phyloP scores from a whole-genome alignment of 495 filamentous ascomycete species.

The Barbatosphaeria neglecta region DNA sequence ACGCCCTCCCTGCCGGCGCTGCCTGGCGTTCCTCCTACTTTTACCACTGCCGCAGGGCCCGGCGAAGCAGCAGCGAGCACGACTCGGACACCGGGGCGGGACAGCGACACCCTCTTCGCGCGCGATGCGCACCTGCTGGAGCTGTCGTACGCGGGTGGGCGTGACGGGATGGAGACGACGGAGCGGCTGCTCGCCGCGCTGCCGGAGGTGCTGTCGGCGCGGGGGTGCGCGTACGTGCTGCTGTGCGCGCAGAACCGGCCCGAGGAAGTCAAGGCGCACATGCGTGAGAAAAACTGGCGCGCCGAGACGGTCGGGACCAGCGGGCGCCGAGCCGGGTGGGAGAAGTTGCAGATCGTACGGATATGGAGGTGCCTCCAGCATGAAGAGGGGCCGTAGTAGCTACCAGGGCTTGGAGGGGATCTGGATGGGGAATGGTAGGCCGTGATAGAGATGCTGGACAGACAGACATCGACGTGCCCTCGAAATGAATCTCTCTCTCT shows the following conservation, averaged over 20 bases:
- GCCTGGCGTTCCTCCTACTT: too few species aligned
- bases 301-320: conserved; percentile 73
- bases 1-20: conserved; percentile 54
- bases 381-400: too few species aligned
- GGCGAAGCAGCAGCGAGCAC: neutral
- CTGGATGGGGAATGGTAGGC: neutral
- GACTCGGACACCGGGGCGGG: conserved; percentile 12
- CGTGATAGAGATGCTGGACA: neutral
- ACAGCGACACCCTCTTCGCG: conserved; percentile 45
- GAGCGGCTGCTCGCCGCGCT: conserved; percentile 60
- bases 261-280: conserved; percentile 55
- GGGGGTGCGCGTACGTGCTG: conserved; percentile 79
- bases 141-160: conserved; percentile 78
- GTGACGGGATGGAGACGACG: conserved; percentile 88
- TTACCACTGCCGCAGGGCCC: neutral
- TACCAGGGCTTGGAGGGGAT: too few species aligned
- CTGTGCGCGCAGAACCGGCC: conserved; percentile 82
- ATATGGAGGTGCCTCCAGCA: conserved; percentile 46
- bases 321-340: conserved; percentile 83
- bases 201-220: conserved; percentile 45
- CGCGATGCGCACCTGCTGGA: conserved; percentile 70
- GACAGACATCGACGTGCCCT: too few species aligned
- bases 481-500: too few species aligned
- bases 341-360: conserved; percentile 71
- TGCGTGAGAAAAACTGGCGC: conserved; percentile 48